Evolutionary conservation across 352 stramenopile genomes (phyloP), one percentile per base, ranked within the genome.

Genomic region (Thraustochytrium sp.): DNA sequence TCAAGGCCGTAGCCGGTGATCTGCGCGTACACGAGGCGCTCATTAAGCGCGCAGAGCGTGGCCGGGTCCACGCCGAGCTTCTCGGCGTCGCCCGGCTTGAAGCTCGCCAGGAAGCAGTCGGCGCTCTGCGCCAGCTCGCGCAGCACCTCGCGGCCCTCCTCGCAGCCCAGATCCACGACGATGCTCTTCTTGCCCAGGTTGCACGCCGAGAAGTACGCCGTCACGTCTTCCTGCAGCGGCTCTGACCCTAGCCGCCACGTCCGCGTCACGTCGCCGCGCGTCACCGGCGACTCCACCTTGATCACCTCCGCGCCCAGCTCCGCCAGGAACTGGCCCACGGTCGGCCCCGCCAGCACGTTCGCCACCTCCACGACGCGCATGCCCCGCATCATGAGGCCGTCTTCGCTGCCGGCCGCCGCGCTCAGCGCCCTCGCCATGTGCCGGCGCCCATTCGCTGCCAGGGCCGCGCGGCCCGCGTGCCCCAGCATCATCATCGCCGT

Each of bases 251-350:
- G 51, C 55, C 61, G 0, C 80, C 80, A 85, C 16, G 65, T 85
- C 8, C 80, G 51, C 11, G 80, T 85, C 29, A 85, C 80, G 49
- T 85, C 80, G 37, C 80, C 80, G 11, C 68, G 75, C 1, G 76
- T 51, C 21, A 21, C 11, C 21, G 76, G 72, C 5, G 29, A 76
- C 18, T 85, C 80, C 9, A 85, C 74, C 48, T 85, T 85, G 37
- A 85, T 85, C 31, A 85, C 80, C n/a, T 48, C 34, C 18, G 80
- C 80, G 31, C 80, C 80, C 11, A 85, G 54, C 13, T 85, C 80
- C 9, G 46, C 80, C 21, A 85, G 75, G 37, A 85, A 85, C 29
- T 85, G 73, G 36, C 72, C 76, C 21, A 84, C 68, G 44, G 75
- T 85, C 9, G 80, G 80, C 31, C 80, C 80, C 11, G 80, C 80